phyloP scores from a whole-genome alignment of 768 basidiomycete genomes.

The Naganishia onofrii region DNA sequence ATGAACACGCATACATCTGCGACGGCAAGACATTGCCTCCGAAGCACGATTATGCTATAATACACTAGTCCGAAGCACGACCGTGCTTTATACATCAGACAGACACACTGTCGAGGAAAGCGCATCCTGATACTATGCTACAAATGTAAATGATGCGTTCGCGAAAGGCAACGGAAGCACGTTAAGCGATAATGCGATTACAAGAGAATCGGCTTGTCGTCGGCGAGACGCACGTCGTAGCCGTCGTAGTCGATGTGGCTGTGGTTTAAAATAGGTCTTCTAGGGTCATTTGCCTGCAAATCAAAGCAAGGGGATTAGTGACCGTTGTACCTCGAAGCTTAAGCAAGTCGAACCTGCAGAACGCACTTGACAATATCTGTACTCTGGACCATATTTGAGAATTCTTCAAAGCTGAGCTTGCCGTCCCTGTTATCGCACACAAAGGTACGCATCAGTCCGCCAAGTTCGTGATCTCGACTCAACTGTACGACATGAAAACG shows the following conservation, averaged over 20 bases:
- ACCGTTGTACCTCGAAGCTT: neutral
- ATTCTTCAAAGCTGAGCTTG: slow-evolving; percentile 95
- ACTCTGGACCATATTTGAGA: slow-evolving; percentile 92
- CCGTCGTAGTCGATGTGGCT: too few species aligned
- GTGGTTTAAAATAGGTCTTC: slow-evolving; percentile 76
- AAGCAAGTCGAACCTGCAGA: too few species aligned
- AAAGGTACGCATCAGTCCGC: neutral
- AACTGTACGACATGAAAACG: slow-evolving; percentile 26
- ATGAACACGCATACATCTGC: too few species aligned
- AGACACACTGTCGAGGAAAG: neutral
- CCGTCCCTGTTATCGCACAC: slow-evolving; percentile 62
- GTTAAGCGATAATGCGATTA: neutral
- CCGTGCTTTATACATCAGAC: slow-evolving; percentile 7
- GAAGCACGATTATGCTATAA: neutral
- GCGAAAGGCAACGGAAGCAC: neutral
- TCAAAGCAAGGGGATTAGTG: neutral
- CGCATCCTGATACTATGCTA: neutral
- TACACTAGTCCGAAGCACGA: neutral
- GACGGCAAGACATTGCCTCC: neutral
- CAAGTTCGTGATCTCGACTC: neutral
- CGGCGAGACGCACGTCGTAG: neutral
- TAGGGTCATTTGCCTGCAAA: slow-evolving; percentile 75
- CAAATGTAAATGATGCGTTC: neutral
- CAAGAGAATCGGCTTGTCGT: too few species aligned
- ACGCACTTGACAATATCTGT: slow-evolving; percentile 88